Base-by-base conservation (phyloP, 352 stramenopile genomes). In the Phytophthora quininea region DNA sequence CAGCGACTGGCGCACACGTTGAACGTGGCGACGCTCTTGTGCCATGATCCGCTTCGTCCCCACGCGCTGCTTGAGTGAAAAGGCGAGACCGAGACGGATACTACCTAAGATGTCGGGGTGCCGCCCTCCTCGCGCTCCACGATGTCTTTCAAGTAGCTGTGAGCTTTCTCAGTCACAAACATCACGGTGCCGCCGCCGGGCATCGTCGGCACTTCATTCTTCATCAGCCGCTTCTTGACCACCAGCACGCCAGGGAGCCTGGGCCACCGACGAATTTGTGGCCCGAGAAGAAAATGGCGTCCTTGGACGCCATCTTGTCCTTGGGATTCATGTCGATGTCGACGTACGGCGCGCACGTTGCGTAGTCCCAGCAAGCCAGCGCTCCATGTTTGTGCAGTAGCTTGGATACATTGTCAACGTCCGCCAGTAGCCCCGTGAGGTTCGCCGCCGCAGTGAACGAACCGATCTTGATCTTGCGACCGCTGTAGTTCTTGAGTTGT, bases 231-330 rank as follows among this genome's bases (percentile, higher is more conserved):
- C 89, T 98, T 97, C 69, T 99, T 99, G 5, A 98, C 79, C 12
- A 99, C 84, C 15, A 99, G 80, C 2, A 99, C 90, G 8, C 97
- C 96, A 11, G 96, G 96, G 91, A 12, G 92, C 90, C 92, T 0
- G 91, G 88, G 4, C 97, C 98, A 31, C 97, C 98, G 12, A 98
- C 64, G 54, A 99, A 96, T 76, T 99, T 99, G 82, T 99, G 98
- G 2, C 93, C 91, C 5, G 87, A 98, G 52, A 99, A 91, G 71
- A 98, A 98, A 37, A 99, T 82, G 1, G 97, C 97, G 72, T 99
- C 97, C 64, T 98, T 98, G 52, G 89, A 80, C 15, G 74, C 66
- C 4, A 56, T 63, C 3, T 60, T 50, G 11, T 71, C 55, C 19
- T 71, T 76, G 12, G 96, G 94, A 83, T 99, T 99, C 96, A 99